These are phyloP conservation scores for Vigna unguiculata DNA, from an alignment of 306 rosid species.

Conservation along the genomic window DNA sequence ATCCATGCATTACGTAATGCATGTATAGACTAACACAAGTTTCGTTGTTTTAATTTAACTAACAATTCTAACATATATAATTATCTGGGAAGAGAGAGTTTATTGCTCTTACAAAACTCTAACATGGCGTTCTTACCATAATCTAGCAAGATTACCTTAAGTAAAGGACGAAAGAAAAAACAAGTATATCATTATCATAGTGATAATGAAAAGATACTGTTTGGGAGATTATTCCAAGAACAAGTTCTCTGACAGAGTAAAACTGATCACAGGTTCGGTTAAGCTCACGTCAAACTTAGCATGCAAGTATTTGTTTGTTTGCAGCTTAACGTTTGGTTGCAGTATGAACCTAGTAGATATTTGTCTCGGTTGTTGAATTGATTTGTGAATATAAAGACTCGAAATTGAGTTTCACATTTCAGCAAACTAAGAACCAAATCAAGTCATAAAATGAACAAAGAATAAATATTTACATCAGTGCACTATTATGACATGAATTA, in stretches of 20 bases:
- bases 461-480: constrained; percentile 16
- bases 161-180: too few species aligned
- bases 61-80: too few species aligned
- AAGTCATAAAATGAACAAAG: background rate
- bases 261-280: background rate
- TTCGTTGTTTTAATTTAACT: too few species aligned
- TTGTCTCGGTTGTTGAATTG: background rate
- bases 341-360: too few species aligned
- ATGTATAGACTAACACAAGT: too few species aligned
- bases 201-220: background rate
- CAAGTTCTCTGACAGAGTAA: background rate
- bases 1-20: background rate
- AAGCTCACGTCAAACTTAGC: background rate
- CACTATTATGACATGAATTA: constrained; percentile 34
- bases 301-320: background rate
- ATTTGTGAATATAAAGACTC: background rate
- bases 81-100: too few species aligned
- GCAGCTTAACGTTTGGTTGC: background rate
- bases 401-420: background rate
- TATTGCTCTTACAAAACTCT: too few species aligned
- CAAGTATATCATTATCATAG: background rate
- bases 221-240: background rate
- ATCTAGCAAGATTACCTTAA: too few species aligned
- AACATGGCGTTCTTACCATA: too few species aligned
- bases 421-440: constrained; percentile 17